Conservation (phyloP, 306 rosid genomes). For the Calophaca sinica region DNA sequence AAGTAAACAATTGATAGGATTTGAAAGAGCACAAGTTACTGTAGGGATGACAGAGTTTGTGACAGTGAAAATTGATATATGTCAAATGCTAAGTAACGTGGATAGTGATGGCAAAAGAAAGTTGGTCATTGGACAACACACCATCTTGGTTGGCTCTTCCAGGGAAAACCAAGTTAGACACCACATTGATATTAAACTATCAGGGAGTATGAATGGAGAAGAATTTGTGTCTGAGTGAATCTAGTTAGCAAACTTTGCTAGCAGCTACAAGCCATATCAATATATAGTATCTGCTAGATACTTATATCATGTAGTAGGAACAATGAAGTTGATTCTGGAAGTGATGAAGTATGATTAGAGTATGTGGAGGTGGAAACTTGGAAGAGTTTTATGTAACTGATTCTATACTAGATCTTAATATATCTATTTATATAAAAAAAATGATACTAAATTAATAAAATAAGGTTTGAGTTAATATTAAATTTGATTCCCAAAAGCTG, state of each 20-base stretch:
- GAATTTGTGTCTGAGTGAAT: conserved; percentile 28
- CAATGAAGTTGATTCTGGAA: not conserved
- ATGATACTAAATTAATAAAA: not conserved
- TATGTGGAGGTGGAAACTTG: not conserved
- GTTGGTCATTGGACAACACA: conserved; percentile 58
- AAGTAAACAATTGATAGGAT: conserved; percentile 59
- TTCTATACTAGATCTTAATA: not conserved
- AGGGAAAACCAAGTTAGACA: conserved; percentile 65
- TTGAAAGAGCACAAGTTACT: conserved; percentile 55
- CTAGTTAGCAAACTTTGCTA: not conserved
- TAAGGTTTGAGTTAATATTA: not conserved
- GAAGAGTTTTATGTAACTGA: not conserved
- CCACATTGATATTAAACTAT: conserved; percentile 50
- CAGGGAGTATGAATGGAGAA: conserved; percentile 32
- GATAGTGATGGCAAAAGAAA: conserved; percentile 68
- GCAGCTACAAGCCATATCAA: not conserved
- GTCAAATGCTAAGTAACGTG: conserved; percentile 57
- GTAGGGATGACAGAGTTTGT: conserved; percentile 49
- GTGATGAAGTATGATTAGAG: conserved; percentile 26
- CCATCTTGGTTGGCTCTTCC: conserved; percentile 58
- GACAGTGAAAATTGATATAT: conserved; percentile 55
- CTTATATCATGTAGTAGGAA: not conserved
- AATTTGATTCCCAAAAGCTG: not conserved
- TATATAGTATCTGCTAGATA: conserved; percentile 5
- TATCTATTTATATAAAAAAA: not conserved